phyloP scores from a whole-genome alignment of 345 rosid species.

The Sonneratia caseolaris region DNA sequence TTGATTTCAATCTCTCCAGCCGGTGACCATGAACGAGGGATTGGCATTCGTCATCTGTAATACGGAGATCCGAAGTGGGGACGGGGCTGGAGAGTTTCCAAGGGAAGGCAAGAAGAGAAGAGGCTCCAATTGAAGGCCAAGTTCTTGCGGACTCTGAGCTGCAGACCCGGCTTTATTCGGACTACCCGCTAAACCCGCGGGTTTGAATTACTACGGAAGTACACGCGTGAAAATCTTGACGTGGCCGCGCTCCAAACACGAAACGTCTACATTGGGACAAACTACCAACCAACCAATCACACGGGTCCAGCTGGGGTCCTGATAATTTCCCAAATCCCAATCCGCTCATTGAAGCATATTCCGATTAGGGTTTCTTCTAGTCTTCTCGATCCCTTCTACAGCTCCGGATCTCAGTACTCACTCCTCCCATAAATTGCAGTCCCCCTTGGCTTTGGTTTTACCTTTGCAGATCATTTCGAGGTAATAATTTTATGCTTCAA shows the following conservation, averaged over 20 bases:
- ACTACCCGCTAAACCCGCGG: no score
- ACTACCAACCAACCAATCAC: neutral
- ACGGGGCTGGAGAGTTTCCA: constrained; percentile 19
- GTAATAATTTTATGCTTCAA: neutral
- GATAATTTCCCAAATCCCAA: neutral
- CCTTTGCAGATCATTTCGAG: neutral
- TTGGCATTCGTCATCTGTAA: constrained; percentile 26
- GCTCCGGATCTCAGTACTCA: neutral
- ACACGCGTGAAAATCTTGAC: neutral
- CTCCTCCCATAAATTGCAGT: neutral
- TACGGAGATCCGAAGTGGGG: constrained; percentile 11
- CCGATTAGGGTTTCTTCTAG: constrained; percentile 6
- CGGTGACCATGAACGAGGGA: constrained; percentile 26
- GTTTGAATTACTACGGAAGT: no score
- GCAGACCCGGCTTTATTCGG: no score
- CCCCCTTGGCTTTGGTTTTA: neutral
- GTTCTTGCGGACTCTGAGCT: no score
- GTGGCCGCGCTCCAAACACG: neutral
- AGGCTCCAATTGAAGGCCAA: no score
- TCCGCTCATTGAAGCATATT: neutral
- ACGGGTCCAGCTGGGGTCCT: neutral
- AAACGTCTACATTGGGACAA: neutral
- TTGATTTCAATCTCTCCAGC: constrained; percentile 13
- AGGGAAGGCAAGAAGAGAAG: constrained; percentile 7
- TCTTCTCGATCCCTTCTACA: neutral